Conservation (phyloP, 306 rosid genomes). For the Chamaecrista fasciculata region DNA sequence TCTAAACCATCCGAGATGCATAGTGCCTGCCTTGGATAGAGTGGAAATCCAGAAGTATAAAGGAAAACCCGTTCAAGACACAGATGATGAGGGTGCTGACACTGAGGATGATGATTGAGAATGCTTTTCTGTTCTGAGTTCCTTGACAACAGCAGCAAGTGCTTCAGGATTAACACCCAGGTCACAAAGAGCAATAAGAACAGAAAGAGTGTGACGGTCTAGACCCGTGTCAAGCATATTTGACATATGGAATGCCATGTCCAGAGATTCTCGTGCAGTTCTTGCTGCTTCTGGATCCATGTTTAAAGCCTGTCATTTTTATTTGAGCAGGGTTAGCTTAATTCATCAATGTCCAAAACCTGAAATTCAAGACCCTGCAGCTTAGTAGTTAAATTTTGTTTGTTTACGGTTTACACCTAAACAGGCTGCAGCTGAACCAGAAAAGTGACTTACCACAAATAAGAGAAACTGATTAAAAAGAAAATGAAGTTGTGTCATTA, state of each 20-base stretch:
- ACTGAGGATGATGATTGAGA: slow-evolving; percentile 24
- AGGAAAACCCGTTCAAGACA: slow-evolving; percentile 13
- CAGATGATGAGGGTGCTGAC: too few species aligned
- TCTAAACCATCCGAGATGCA: background rate
- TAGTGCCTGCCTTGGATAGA: too few species aligned
- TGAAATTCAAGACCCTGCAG: too few species aligned
- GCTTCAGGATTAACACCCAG: slow-evolving; percentile 79
- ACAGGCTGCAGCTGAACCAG: too few species aligned
- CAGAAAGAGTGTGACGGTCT: slow-evolving; percentile 76
- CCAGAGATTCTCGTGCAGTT: slow-evolving; percentile 70
- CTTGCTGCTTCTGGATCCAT: slow-evolving; percentile 71
- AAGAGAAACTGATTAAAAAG: too few species aligned
- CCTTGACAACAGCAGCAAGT: slow-evolving; percentile 73
- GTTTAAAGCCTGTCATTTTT: background rate
- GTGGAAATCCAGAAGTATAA: too few species aligned
- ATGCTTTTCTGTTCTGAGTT: slow-evolving; percentile 46
- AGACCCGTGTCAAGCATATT: slow-evolving; percentile 63
- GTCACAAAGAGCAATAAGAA: slow-evolving; percentile 83
- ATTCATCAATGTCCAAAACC: slow-evolving; percentile 1
- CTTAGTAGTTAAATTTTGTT: too few species aligned
- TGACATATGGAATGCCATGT: slow-evolving; percentile 71
- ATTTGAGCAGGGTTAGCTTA: background rate
- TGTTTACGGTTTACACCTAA: too few species aligned
- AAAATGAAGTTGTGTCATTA: too few species aligned
- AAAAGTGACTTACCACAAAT: too few species aligned